Base-by-base conservation (phyloP, 768 basidiomycete species). In the Mycena belliarum region DNA sequence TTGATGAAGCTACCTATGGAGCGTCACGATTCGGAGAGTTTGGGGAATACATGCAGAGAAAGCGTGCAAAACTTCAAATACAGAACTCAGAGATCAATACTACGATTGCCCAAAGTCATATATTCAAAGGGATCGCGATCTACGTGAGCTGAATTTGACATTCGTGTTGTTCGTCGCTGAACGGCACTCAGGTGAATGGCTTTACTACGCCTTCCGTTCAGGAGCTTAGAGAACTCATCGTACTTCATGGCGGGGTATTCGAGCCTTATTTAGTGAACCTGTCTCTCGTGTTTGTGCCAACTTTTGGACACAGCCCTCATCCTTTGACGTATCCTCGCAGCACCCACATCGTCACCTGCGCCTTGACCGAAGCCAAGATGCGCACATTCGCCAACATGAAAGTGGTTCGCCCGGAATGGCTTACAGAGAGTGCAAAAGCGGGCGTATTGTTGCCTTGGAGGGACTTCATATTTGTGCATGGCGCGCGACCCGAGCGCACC, bases 311-410 rank as follows among this genome's bases (percentile, higher is more conserved):
- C 18, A 40, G 20, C 16, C 38, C 14, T 8, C 43, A 40, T 38
- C 15, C 28, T 24, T n/a, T 45, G 2, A 46, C 23, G 16, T 32
- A 28, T 28, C 24, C 9, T 11, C 49, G 11, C 65, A 93, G 91
- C 28, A 96, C 95, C 0, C 95, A 97, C 69, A 88, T 99, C 64
- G 78, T 99, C 48, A 96, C 97, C 4, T 89, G 88, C 62, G 89
- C 91, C 29, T 81, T 99, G 42, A 98, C 96, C 0, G 88, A 93
- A 0, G 85, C 87, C 40, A 99, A 98, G 73, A 82, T 93, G 42
- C 83, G 83, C 21, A 94, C 96, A 65, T 98, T 95, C 72, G 82
- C 88, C 70, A 72, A 88, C 40, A 90, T 96, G 88, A 97, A 95
- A 69, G 89, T 98, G 16, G 94, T 89, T 37, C 79, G 78, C 44